phyloP scores from a whole-genome alignment of 2,329 filamentous ascomycete species.

The Neophaeococcomyces mojaviensis region DNA sequence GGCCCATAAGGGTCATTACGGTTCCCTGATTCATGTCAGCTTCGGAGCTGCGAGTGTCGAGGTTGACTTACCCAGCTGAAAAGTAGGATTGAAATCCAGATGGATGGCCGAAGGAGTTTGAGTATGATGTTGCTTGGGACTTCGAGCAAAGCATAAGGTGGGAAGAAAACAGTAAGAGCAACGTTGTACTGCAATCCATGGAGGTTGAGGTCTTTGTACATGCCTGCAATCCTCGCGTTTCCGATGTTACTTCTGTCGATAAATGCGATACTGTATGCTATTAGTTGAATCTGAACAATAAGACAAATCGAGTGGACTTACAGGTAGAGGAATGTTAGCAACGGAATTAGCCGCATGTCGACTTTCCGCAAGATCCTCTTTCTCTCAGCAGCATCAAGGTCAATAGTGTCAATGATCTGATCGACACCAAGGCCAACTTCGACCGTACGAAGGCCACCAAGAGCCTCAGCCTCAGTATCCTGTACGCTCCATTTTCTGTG shows the following conservation, averaged over 20 bases:
- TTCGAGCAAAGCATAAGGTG: conserved; percentile 34
- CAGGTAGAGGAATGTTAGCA: conserved; percentile 12
- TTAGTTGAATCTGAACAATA: neutral
- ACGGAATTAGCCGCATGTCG: conserved; percentile 7
- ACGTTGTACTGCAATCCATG: conserved; percentile 30
- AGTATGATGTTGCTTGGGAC: conserved; percentile 37
- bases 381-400: conserved; percentile 10
- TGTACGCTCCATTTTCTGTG: conserved; percentile 1
- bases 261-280: conserved; percentile 10
- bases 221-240: neutral
- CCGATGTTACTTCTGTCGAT: conserved; percentile 33
- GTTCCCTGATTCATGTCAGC: conserved; percentile 23
- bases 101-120: conserved; percentile 41
- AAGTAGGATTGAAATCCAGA: conserved; percentile 48
- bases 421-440: conserved; percentile 9
- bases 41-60: conserved; percentile 15
- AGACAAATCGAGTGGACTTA: conserved; percentile 11
- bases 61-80: conserved; percentile 25
- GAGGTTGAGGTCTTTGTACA: conserved; percentile 22
- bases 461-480: conserved; percentile 8
- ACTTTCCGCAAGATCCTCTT: conserved; percentile 1
- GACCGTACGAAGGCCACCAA: conserved; percentile 10
- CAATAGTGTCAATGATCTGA: conserved; percentile 6
- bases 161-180: conserved; percentile 35
- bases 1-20: conserved; percentile 41